Percentiles rank a stretch among this genome's conserved stretches.
phyloP scores from a whole-genome alignment of 441 rosid genomes.

The Euphorbia corollata region DNA sequence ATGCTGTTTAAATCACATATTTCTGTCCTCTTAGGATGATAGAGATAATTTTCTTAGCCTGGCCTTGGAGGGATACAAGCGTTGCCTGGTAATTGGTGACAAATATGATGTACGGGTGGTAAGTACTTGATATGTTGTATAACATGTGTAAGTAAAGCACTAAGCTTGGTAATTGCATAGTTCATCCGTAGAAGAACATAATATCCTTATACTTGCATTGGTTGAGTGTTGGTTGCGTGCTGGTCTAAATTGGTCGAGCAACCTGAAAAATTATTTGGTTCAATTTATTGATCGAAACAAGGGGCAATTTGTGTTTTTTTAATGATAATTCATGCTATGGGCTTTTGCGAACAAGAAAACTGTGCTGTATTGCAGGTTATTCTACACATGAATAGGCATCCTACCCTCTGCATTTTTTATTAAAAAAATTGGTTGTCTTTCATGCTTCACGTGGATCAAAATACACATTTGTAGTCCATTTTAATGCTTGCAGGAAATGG shows the following conservation, averaged over 20 bases:
- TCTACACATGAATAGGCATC: not conserved
- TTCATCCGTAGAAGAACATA: not conserved
- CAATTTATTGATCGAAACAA: not conserved
- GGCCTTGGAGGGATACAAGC: conserved; percentile 88
- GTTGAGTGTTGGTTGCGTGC: not conserved
- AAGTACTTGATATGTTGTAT: conserved; percentile 26
- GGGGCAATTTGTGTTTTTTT: not conserved
- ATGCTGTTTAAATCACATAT: conserved; percentile 16
- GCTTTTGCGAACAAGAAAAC: not conserved
- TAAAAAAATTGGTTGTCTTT: too few species aligned
- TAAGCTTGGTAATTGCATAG: not conserved
- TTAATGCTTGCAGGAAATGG: not conserved
- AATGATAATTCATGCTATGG: not conserved
- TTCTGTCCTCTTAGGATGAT: conserved; percentile 56
- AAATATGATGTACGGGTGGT: conserved; percentile 97
- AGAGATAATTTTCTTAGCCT: conserved; percentile 82
- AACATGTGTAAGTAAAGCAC: too few species aligned
- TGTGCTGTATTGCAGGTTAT: not conserved
- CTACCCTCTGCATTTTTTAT: too few species aligned
- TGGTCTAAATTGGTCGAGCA: not conserved
- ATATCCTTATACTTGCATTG: not conserved
- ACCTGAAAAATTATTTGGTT: not conserved
- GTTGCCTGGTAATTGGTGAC: conserved; percentile 80
- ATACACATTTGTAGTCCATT: too few species aligned
- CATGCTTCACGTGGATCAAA: too few species aligned